Percentiles rank a stretch among this genome's conserved stretches.
These are phyloP conservation scores for Leccinum variabile DNA, from an alignment of 1,284 basidiomycete species.

Conservation along the genomic window DNA sequence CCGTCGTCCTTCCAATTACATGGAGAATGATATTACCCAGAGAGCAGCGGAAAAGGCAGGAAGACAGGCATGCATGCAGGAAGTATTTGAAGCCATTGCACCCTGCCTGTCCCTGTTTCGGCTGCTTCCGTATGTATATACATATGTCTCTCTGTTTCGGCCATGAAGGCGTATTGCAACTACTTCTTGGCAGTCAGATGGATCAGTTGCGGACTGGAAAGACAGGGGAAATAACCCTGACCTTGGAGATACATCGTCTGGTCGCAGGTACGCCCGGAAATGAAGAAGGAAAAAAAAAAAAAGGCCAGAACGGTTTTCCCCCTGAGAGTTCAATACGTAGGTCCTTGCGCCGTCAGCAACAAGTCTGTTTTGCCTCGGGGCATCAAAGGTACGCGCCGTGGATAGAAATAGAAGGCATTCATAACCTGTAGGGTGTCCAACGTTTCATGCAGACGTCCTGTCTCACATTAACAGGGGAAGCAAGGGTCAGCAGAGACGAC, in stretches of 20 bases:
- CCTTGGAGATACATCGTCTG: conserved; percentile 16
- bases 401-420: conserved; percentile 24
- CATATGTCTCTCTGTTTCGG: conserved; percentile 4
- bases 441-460: conserved; percentile 9
- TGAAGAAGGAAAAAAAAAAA: conserved; percentile 24
- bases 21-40: conserved; percentile 19
- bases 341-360: conserved; percentile 1
- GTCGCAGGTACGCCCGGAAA: conserved; percentile 23
- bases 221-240: conserved; percentile 16
- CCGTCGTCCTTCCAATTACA: conserved; percentile 3
- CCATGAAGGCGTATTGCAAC: conserved; percentile 18
- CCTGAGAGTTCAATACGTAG: conserved; percentile 14
- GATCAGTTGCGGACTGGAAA: conserved; percentile 22
- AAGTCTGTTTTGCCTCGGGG: conserved; percentile 8
- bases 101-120: conserved; percentile 9
- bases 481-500: not conserved
- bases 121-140: conserved; percentile 14
- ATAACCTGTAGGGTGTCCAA: conserved; percentile 8
- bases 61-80: not conserved
- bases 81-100: conserved; percentile 14
- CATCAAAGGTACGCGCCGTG: conserved; percentile 27
- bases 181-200: conserved; percentile 11
- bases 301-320: not conserved
- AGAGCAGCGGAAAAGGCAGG: conserved; percentile 1
- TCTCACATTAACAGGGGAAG: conserved; percentile 19